Percentiles rank a stretch among this genome's conserved stretches.
These are phyloP conservation scores for Tolypocladium nubicola DNA, from an alignment of 2,329 filamentous ascomycete genomes.

Conservation along the genomic window DNA sequence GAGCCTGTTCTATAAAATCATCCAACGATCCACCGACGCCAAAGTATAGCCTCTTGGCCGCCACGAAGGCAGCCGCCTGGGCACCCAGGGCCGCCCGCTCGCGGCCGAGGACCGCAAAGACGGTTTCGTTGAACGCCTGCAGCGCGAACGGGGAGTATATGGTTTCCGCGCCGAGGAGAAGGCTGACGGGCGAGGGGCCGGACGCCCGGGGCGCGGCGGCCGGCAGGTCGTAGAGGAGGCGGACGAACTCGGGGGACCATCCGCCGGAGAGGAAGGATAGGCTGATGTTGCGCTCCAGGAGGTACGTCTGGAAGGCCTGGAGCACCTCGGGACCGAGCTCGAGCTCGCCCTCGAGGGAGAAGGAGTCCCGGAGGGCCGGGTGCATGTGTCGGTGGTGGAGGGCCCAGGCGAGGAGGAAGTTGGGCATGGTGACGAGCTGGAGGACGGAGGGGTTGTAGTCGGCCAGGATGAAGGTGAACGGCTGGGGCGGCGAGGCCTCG, in stretches of 20 bases:
- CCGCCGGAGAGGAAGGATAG: slow-evolving; percentile 64
- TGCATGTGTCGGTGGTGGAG: slow-evolving; percentile 27
- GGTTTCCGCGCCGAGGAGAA: slow-evolving; percentile 68
- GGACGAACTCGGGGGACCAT: slow-evolving; percentile 57
- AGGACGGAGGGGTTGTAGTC: slow-evolving; percentile 76
- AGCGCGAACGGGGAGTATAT: slow-evolving; percentile 72
- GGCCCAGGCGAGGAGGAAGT: slow-evolving; percentile 63
- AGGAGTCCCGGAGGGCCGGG: slow-evolving; percentile 30
- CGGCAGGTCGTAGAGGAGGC: slow-evolving; percentile 36
- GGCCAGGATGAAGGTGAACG: slow-evolving; percentile 54
- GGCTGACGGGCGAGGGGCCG: slow-evolving; percentile 16
- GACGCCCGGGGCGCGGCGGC: slow-evolving; percentile 2
- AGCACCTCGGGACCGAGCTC: slow-evolving; percentile 51
- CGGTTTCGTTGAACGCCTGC: slow-evolving; percentile 54
- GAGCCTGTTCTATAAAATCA: slow-evolving; percentile 52
- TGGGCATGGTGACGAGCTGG: slow-evolving; percentile 68
- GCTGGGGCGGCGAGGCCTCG: slow-evolving; percentile 7
- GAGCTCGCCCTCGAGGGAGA: slow-evolving; percentile 47
- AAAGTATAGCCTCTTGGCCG: slow-evolving; percentile 74
- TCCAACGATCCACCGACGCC: slow-evolving; percentile 75
- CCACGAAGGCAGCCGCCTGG: slow-evolving; percentile 53
- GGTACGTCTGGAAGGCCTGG: slow-evolving; percentile 43
- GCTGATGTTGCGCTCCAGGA: slow-evolving; percentile 39
- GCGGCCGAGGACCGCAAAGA: slow-evolving; percentile 46
- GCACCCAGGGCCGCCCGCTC: slow-evolving; percentile 24